Evolutionary conservation across 306 rosid genomes (phyloP).

Genomic region (Vigna reflexopilosa): DNA sequence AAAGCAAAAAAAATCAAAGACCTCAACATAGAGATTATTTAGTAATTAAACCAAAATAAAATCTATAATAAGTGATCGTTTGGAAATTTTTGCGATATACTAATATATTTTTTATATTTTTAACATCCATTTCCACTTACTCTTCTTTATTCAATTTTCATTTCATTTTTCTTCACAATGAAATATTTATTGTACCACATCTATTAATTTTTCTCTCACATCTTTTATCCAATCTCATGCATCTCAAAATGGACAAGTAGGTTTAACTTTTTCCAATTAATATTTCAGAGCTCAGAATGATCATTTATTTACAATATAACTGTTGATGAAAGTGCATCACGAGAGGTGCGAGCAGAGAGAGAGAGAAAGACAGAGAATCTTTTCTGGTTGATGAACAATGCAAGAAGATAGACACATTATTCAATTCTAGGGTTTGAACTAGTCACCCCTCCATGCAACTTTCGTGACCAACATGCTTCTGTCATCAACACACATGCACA

Average conservation of each 20-base stretch:
- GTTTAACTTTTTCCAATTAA: not conserved
- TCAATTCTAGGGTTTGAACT: conserved; percentile 54
- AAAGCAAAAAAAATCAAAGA: no score
- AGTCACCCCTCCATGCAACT: conserved; percentile 60
- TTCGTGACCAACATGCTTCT: conserved; percentile 63
- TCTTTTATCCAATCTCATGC: not conserved
- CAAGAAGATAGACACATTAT: conserved; percentile 46
- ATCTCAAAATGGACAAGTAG: not conserved
- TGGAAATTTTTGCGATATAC: not conserved
- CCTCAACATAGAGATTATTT: no score
- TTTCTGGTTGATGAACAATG: conserved; percentile 52
- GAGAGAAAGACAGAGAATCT: conserved; percentile 47
- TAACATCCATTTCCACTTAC: not conserved
- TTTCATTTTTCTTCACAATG: no score
- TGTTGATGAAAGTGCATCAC: conserved; percentile 37
- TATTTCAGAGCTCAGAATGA: conserved; percentile 7
- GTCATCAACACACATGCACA: conserved; percentile 35
- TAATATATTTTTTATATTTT: not conserved
- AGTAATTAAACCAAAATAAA: no score
- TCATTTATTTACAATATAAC: conserved; percentile 16
- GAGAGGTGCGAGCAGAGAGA: conserved; percentile 40
- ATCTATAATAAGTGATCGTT: no score
- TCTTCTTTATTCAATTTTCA: no score
- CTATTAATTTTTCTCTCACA: not conserved
- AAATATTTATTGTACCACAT: no score